These are phyloP conservation scores for Ceratocystis huliohia DNA, from an alignment of 2,329 filamentous ascomycete genomes.

Conservation along the genomic window DNA sequence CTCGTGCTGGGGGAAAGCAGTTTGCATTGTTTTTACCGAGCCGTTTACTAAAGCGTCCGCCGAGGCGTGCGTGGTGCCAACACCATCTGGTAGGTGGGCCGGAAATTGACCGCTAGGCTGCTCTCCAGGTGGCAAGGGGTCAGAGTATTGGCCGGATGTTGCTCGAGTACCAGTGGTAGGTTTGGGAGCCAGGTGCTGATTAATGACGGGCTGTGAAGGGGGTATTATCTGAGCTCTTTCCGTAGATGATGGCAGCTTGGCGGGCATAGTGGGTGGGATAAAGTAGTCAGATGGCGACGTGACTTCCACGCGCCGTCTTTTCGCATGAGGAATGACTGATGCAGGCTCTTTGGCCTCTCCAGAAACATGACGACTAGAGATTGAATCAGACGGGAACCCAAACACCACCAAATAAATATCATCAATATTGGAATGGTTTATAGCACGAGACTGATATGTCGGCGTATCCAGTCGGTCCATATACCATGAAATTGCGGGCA, in stretches of 20 bases:
- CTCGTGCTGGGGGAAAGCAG: neutral
- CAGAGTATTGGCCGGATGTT: neutral
- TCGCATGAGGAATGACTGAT: neutral
- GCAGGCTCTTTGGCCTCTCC: neutral
- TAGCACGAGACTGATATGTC: slow-evolving; percentile 27
- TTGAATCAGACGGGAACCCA: neutral
- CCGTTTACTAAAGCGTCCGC: neutral
- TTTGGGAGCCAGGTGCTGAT: neutral
- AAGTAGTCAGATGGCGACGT: neutral
- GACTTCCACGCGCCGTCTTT: neutral
- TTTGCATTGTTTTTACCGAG: neutral
- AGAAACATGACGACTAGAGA: neutral
- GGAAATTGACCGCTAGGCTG: neutral
- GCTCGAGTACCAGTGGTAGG: neutral
- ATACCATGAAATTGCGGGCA: slow-evolving; percentile 34
- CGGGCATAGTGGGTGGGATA: neutral
- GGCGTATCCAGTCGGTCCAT: slow-evolving; percentile 26
- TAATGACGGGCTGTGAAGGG: neutral
- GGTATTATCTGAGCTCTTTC: neutral
- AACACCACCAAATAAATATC: slow-evolving; percentile 23
- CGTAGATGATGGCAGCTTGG: neutral
- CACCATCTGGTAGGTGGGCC: neutral
- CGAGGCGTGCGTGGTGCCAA: neutral
- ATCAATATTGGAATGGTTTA: slow-evolving; percentile 30
- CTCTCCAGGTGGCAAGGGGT: neutral